phyloP scores from a whole-genome alignment of 352 stramenopile genomes.

The Phytophthora fragariae region DNA sequence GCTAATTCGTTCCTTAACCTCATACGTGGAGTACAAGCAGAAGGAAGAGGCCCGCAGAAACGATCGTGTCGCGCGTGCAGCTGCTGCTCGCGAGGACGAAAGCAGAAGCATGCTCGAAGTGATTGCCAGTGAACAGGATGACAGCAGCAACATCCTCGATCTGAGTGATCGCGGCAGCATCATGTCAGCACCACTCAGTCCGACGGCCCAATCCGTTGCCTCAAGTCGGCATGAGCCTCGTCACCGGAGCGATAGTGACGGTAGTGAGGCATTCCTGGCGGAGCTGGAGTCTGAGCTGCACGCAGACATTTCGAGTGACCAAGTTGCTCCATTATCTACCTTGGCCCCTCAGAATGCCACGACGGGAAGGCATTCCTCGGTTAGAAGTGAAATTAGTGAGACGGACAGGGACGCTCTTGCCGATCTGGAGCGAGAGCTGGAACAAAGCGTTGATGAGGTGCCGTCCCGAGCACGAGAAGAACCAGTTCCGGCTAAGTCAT shows the following conservation, averaged over 20 bases:
- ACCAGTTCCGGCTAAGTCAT: background rate
- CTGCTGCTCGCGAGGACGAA: slow-evolving; percentile 30
- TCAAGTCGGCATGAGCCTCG: slow-evolving; percentile 8
- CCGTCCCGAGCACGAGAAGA: slow-evolving; percentile 9
- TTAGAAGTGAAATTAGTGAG: slow-evolving; percentile 27
- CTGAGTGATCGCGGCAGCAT: slow-evolving; percentile 21
- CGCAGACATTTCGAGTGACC: slow-evolving; percentile 25
- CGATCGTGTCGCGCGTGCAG: slow-evolving; percentile 28
- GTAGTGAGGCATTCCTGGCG: slow-evolving; percentile 31
- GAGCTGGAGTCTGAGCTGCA: slow-evolving; percentile 40
- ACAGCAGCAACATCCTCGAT: slow-evolving; percentile 15
- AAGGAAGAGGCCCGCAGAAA: slow-evolving; percentile 29
- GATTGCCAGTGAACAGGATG: slow-evolving; percentile 9
- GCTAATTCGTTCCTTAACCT: slow-evolving; percentile 21
- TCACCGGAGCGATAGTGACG: slow-evolving; percentile 6
- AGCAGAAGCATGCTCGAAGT: slow-evolving; percentile 11
- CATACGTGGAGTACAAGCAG: slow-evolving; percentile 37
- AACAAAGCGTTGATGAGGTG: slow-evolving; percentile 26
- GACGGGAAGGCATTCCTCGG: slow-evolving; percentile 5
- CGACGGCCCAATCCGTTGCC: slow-evolving; percentile 3
- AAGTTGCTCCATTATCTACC: background rate
- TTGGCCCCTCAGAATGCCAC: background rate
- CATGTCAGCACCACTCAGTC: slow-evolving; percentile 14
- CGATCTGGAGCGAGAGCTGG: slow-evolving; percentile 61
- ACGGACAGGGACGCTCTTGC: slow-evolving; percentile 45